Conservation (phyloP, 176 grass and related monocot genomes). For the Cocos nucifera region DNA sequence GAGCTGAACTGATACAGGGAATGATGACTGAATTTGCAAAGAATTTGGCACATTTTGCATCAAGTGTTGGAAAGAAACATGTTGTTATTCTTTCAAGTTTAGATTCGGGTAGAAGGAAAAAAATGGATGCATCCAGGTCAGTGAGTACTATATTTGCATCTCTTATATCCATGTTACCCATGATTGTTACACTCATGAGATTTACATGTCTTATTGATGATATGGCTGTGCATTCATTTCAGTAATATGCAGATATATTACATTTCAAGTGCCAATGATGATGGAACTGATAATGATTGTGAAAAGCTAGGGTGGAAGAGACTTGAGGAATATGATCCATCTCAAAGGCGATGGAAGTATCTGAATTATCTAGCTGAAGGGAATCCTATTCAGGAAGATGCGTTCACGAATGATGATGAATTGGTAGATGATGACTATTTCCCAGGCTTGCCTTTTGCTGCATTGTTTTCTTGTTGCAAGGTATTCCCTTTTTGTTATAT, state of each 20-base stretch:
- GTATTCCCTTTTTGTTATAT: background rate
- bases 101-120: constrained; percentile 77
- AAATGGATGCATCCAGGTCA: constrained; percentile 82
- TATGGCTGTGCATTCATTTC: constrained; percentile 13
- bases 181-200: background rate
- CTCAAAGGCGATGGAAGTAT: constrained; percentile 50
- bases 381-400: constrained; percentile 5
- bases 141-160: constrained; percentile 11
- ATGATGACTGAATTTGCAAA: constrained; percentile 89
- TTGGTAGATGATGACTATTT: constrained; percentile 16
- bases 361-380: constrained; percentile 44
- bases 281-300: constrained; percentile 64
- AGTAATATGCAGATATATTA: constrained; percentile 81
- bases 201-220: background rate
- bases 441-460: constrained; percentile 18
- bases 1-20: constrained; percentile 34
- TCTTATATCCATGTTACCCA: background rate
- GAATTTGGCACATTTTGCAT: constrained; percentile 57
- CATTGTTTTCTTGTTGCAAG: constrained; percentile 22
- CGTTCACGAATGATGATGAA: background rate
- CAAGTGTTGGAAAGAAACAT: constrained; percentile 58
- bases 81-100: constrained; percentile 87
- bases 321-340: constrained; percentile 69
- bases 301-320: constrained; percentile 78
- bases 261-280: constrained; percentile 53